phyloP scores from a whole-genome alignment of 169 alveolate species.

The Cryptosporidium xiaoi region DNA sequence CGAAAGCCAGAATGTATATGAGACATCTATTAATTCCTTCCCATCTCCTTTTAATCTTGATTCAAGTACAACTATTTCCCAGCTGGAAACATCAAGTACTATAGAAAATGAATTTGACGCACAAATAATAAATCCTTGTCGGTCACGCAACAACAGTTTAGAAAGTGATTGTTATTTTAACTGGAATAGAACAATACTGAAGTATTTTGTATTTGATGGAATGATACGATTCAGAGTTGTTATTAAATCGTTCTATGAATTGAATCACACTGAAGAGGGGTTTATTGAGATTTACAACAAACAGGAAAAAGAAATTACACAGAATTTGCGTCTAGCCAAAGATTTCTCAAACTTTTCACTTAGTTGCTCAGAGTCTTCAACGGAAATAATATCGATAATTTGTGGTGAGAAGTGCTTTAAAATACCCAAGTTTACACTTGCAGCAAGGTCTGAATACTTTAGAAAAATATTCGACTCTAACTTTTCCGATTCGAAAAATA shows the following conservation, averaged over 20 bases:
- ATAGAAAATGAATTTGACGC: neutral
- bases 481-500: constrained; percentile 24
- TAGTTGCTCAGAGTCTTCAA: neutral
- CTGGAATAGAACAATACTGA: constrained; percentile 51
- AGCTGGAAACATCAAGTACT: neutral
- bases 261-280: constrained; percentile 7
- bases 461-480: constrained; percentile 25
- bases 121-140: too few species aligned
- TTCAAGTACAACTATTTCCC: neutral
- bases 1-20: neutral
- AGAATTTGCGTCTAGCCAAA: constrained; percentile 31
- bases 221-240: constrained; percentile 13
- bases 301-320: neutral
- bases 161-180: neutral
- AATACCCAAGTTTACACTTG: constrained; percentile 58
- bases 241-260: constrained; percentile 16
- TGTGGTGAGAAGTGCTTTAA: constrained; percentile 43
- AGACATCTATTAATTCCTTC: neutral
- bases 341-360: constrained; percentile 48
- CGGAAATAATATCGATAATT: constrained; percentile 49
- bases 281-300: constrained; percentile 4
- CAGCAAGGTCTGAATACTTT: constrained; percentile 59
- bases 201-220: constrained; percentile 35
- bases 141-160: neutral
- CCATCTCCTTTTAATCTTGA: constrained; percentile 27